Evolutionary conservation across 2,329 filamentous ascomycete species (phyloP).

Genomic region (Fusarium torulosum): DNA sequence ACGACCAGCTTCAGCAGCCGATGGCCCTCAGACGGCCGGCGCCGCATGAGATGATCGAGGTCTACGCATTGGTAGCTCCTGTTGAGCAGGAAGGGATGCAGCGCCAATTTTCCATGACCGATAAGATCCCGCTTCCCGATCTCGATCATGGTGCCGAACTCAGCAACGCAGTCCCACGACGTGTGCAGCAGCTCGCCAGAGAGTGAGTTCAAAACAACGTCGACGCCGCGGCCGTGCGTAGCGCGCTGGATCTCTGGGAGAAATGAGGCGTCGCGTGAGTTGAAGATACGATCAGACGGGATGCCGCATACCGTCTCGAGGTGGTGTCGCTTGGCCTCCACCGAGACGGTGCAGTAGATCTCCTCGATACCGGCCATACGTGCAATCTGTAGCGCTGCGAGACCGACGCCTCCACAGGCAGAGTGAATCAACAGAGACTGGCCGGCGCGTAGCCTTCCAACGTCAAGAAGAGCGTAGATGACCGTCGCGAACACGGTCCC

Average conservation of each 20-base stretch:
- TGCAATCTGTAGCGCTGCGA: slow-evolving; percentile 47
- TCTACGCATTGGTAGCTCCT: slow-evolving; percentile 3
- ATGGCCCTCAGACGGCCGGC: slow-evolving; percentile 6
- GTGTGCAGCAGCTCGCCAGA: background rate
- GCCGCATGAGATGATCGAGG: slow-evolving; percentile 6
- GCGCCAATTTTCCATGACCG: background rate
- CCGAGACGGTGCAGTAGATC: slow-evolving; percentile 9
- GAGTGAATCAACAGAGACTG: slow-evolving; percentile 51
- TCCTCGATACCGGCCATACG: slow-evolving; percentile 10
- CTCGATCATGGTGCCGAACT: slow-evolving; percentile 17
- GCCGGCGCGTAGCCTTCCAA: slow-evolving; percentile 36
- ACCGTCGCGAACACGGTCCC: slow-evolving; percentile 27
- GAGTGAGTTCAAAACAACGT: slow-evolving; percentile 9
- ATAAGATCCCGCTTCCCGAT: slow-evolving; percentile 11
- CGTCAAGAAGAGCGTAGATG: slow-evolving; percentile 20
- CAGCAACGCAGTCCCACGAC: slow-evolving; percentile 13
- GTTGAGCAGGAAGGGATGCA: slow-evolving; percentile 11
- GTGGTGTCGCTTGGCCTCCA: slow-evolving; percentile 7
- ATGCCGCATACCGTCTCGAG: slow-evolving; percentile 6
- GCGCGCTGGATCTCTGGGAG: slow-evolving; percentile 4
- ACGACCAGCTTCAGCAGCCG: slow-evolving; percentile 5
- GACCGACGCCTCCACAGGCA: slow-evolving; percentile 51
- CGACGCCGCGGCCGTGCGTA: slow-evolving; percentile 3
- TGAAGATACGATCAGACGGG: slow-evolving; percentile 13
- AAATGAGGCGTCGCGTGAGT: slow-evolving; percentile 1